Evolutionary conservation across 805 yeast genomes (phyloP), one percentile per base, ranked within the genome.

Genomic region (Candida montana): DNA sequence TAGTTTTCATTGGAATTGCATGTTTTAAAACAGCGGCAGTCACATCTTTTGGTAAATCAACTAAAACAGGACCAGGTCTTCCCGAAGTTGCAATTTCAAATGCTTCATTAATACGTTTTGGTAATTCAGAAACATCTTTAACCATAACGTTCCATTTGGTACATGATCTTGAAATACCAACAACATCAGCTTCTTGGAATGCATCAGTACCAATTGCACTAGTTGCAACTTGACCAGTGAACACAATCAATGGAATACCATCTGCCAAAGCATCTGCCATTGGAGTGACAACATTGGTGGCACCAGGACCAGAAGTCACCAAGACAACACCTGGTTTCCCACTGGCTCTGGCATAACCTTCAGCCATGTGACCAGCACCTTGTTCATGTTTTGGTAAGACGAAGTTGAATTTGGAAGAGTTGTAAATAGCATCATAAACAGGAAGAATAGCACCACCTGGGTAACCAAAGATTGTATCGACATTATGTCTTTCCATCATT

Each of bases 321-420:
- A 93, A 71, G 37, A 93, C 98, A 50, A 93, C 95, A 69, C 99
- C 99, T 12, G 97, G 95, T 66, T 87, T 93, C 45, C 98, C 99
- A 35, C 73, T 65, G 31, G 95, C 99, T 53, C 95, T 76, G 42
- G 99, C 97, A 54, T 93, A 93, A 46, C 99, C 99, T 69, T 93
- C 97, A 42, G 99, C 99, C 98, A 93, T 93, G 67, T 93, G 99
- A 40, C 99, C 99, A 15, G 98, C 99, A 63, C 99, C 99, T 68
- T 93, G 99, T 67, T 93, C 99, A 64, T 93, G 98, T 57, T 95
- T 78, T 37, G 99, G 99, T 50, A 93, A 71, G 42, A 93, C 86
- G 61, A 93, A 93, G 53, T 82, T 79, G 74, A 93, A 91, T 58
- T 84, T 78, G 43, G 82, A 80, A 17, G 96, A 85, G 69, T 91